Percentiles rank a stretch among this genome's conserved stretches.
Conservation (phyloP, 2,329 filamentous ascomycete genomes). For the Leptoxyphium fumago region DNA sequence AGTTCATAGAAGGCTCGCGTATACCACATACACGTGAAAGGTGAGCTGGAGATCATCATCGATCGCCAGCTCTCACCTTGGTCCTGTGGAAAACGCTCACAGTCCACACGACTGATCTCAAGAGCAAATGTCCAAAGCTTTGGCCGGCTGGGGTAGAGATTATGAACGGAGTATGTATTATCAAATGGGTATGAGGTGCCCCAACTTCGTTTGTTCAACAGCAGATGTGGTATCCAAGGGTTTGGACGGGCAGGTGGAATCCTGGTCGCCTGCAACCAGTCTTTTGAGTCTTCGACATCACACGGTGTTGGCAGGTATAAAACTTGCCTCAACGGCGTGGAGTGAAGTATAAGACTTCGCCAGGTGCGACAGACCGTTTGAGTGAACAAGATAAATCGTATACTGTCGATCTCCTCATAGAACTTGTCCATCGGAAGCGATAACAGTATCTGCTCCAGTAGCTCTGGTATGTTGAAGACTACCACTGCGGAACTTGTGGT, state of each 20-base stretch:
- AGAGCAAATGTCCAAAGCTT: slow-evolving; percentile 10
- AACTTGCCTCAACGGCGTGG: slow-evolving; percentile 6
- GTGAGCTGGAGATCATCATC: slow-evolving; percentile 6
- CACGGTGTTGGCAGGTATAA: slow-evolving; percentile 7
- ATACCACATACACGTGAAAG: slow-evolving; percentile 10
- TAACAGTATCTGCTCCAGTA: slow-evolving; percentile 1
- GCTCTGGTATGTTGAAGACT: slow-evolving; percentile 7
- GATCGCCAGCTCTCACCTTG: slow-evolving; percentile 5
- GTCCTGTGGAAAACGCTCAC: slow-evolving; percentile 1
- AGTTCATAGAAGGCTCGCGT: slow-evolving; percentile 12
- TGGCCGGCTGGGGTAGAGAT: slow-evolving; percentile 5
- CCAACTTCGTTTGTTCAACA: slow-evolving; percentile 10
- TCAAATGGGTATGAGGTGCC: slow-evolving; percentile 11
- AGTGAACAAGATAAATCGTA: slow-evolving; percentile 6
- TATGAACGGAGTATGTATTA: slow-evolving; percentile 3
- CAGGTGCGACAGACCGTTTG: slow-evolving; percentile 7
- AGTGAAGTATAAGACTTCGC: slow-evolving; percentile 6
- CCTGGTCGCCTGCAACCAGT: slow-evolving; percentile 5
- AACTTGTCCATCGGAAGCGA: slow-evolving; percentile 6
- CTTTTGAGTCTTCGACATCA: slow-evolving; percentile 1
- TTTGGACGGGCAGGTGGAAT: slow-evolving; percentile 8
- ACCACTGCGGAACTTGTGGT: background rate
- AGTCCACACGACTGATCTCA: slow-evolving; percentile 7
- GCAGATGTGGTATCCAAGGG: slow-evolving; percentile 9
- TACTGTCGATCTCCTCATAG: slow-evolving; percentile 8